Conservation (phyloP, 306 rosid genomes). For the Corylus americana region DNA sequence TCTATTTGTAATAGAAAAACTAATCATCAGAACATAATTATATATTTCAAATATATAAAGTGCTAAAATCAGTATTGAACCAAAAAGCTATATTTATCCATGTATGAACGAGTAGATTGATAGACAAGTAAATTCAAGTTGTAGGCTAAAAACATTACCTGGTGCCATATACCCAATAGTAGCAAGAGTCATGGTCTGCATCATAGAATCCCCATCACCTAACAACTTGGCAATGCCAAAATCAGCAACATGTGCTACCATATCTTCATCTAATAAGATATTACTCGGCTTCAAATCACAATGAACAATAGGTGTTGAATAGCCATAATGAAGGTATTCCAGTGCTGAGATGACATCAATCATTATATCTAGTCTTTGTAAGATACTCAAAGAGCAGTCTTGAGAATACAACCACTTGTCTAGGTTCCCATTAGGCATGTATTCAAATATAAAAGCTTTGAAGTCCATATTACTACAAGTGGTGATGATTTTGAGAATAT, state of each 20-base stretch:
- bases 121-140: too few species aligned
- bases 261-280: conserved; percentile 23
- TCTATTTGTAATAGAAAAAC: not conserved
- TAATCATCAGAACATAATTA: not conserved
- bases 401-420: conserved; percentile 33
- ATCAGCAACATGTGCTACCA: conserved; percentile 35
- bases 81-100: too few species aligned
- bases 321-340: conserved; percentile 38
- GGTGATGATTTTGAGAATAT: conserved; percentile 22
- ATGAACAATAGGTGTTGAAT: conserved; percentile 29
- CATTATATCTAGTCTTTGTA: conserved; percentile 31
- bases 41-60: not conserved
- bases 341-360: conserved; percentile 30
- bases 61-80: too few species aligned
- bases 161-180: conserved; percentile 38
- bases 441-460: conserved; percentile 31
- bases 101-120: too few species aligned
- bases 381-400: conserved; percentile 13
- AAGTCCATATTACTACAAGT: conserved; percentile 24
- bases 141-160: not conserved
- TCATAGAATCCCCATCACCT: conserved; percentile 21
- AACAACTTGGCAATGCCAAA: conserved; percentile 34
- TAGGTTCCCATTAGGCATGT: conserved; percentile 28
- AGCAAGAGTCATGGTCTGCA: conserved; percentile 18
- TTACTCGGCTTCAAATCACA: conserved; percentile 27